Conservation (phyloP, 495 filamentous ascomycete genomes). For the Penicillium paxilli region DNA sequence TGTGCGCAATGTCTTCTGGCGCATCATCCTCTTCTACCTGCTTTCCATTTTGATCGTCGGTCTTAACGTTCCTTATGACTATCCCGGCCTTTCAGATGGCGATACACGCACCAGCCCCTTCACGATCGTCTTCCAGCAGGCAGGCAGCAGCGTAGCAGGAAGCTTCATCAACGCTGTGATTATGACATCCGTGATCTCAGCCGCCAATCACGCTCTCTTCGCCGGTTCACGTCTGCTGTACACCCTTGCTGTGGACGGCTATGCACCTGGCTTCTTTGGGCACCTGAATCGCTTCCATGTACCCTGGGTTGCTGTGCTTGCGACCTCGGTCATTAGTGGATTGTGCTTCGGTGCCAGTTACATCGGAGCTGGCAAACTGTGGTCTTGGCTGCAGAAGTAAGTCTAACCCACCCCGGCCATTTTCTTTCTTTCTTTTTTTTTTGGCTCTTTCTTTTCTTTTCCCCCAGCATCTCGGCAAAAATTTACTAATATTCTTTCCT, state of each 20-base stretch:
- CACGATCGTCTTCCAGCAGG: constrained; percentile 52
- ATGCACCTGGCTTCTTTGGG: constrained; percentile 49
- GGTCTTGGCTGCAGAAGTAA: constrained; percentile 59
- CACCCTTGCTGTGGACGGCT: constrained; percentile 45
- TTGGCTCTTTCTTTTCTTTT: too few species aligned
- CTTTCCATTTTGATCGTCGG: constrained; percentile 50
- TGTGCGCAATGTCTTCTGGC: constrained; percentile 55
- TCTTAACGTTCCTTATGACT: constrained; percentile 55
- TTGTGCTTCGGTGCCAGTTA: constrained; percentile 63
- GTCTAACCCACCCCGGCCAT: too few species aligned
- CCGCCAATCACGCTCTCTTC: constrained; percentile 55
- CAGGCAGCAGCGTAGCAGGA: constrained; percentile 48
- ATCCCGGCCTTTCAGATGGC: constrained; percentile 40
- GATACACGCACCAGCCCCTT: constrained; percentile 49
- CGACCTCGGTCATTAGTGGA: constrained; percentile 53
- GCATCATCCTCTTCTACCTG: constrained; percentile 54
- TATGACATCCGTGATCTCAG: constrained; percentile 54
- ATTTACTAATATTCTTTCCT: constrained; percentile 13
- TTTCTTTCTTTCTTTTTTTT: not conserved
- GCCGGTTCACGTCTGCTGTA: constrained; percentile 54
- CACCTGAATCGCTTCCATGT: constrained; percentile 55
- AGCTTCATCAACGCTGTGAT: constrained; percentile 59
- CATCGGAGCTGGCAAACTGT: constrained; percentile 58
- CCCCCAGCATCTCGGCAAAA: too few species aligned
- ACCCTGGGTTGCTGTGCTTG: constrained; percentile 59